phyloP scores from a whole-genome alignment of 257 asterid species.

The Primulina eburnea region DNA sequence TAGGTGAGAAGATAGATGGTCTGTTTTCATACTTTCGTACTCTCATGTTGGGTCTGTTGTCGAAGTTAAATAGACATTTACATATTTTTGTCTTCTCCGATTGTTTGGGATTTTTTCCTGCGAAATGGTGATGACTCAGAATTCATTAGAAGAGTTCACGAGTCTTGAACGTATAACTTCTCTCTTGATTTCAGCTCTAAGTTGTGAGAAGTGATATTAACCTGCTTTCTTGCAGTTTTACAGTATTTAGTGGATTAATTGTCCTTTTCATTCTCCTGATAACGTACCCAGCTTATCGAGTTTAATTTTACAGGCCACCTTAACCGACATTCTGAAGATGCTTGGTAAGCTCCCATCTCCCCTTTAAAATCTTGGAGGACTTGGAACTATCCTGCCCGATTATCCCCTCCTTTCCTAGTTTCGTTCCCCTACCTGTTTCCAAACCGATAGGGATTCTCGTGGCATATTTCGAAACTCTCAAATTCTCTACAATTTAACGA shows the following conservation, averaged over 20 bases:
- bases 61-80: not conserved
- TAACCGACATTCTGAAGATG: conserved; percentile 86
- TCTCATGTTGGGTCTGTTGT: not conserved
- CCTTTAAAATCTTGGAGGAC: not conserved
- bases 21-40: conserved; percentile 14
- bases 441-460: not conserved
- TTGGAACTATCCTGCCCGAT: not conserved
- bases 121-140: not conserved
- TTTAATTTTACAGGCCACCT: conserved; percentile 73
- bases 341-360: conserved; percentile 50
- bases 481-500: not conserved
- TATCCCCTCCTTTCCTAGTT: not conserved
- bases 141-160: not conserved
- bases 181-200: not conserved
- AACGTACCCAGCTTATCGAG: not conserved
- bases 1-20: not conserved
- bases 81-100: not conserved
- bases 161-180: too few species aligned
- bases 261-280: conserved; percentile 10
- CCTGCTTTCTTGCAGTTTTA: conserved; percentile 1
- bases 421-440: not conserved
- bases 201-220: not conserved
- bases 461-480: not conserved
- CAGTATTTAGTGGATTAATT: not conserved
- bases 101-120: not conserved